phyloP scores from a whole-genome alignment of 2,329 filamentous ascomycete genomes.

The Xylariales sp. region DNA sequence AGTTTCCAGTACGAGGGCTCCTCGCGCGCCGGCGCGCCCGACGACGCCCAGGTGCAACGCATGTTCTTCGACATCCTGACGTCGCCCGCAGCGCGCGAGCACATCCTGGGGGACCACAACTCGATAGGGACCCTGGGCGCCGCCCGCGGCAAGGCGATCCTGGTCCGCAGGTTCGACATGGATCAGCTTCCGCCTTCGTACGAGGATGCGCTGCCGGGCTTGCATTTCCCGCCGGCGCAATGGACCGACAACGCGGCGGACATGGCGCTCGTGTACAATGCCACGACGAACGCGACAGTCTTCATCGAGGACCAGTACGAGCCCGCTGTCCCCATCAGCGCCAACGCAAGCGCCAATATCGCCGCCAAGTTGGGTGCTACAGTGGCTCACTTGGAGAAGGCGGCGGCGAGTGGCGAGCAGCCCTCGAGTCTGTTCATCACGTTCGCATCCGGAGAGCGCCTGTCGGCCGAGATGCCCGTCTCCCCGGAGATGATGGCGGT shows the following conservation, averaged over 20 bases:
- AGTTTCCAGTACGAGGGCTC: conserved; percentile 42
- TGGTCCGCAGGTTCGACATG: conserved; percentile 42
- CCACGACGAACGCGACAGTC: conserved; percentile 29
- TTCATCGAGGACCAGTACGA: conserved; percentile 48
- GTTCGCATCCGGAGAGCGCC: conserved; percentile 40
- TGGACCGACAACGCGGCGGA: conserved; percentile 39
- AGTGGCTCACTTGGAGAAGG: conserved; percentile 31
- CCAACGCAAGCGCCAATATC: conserved; percentile 29
- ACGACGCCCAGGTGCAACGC: conserved; percentile 32
- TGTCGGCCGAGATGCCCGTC: conserved; percentile 30
- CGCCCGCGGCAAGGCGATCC: conserved; percentile 26
- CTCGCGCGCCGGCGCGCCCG: conserved; percentile 25
- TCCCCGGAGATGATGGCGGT: conserved; percentile 42
- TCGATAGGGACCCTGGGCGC: conserved; percentile 17
- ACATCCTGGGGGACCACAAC: conserved; percentile 25
- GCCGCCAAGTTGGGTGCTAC: conserved; percentile 40
- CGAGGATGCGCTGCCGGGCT: conserved; percentile 34
- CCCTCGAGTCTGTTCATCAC: conserved; percentile 36
- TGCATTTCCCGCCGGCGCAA: conserved; percentile 38
- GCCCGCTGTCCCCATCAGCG: conserved; percentile 27
- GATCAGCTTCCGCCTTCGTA: conserved; percentile 23
- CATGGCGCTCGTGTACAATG: conserved; percentile 39
- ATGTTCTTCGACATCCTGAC: conserved; percentile 34
- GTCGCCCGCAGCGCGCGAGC: conserved; percentile 30
- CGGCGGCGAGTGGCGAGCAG: conserved; percentile 26